Conservation (phyloP, 1,284 basidiomycete species). For the Boletus smithii region DNA sequence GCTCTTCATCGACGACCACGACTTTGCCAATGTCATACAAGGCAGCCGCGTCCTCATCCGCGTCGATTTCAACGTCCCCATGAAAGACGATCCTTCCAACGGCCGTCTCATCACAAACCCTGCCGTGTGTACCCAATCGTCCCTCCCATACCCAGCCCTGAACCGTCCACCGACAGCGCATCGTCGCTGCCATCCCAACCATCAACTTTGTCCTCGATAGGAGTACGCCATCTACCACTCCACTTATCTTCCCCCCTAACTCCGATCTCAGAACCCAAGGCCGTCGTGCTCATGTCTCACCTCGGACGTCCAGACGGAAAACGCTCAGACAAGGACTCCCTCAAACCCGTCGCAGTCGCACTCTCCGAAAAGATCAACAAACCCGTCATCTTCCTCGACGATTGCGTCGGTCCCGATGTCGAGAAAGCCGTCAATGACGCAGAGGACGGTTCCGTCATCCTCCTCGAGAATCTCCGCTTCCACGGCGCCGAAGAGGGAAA, state of each 20-base stretch:
- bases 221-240: conserved; percentile 44
- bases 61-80: conserved; percentile 98
- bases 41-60: conserved; percentile 93
- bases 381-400: conserved; percentile 78
- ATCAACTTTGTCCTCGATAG: conserved; percentile 93
- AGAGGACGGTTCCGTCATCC: conserved; percentile 76
- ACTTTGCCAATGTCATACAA: conserved; percentile 57
- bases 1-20: conserved; percentile 86
- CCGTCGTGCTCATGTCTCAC: conserved; percentile 95
- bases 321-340: conserved; percentile 85
- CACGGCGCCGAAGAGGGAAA: conserved; percentile 99
- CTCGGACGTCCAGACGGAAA: conserved; percentile 97
- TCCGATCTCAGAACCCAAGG: conserved; percentile 65
- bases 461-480: conserved; percentile 98
- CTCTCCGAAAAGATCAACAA: conserved; percentile 46
- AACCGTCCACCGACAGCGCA: conserved; percentile 59
- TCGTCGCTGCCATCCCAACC: conserved; percentile 94
- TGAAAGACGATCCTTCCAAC: conserved; percentile 43
- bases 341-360: conserved; percentile 80
- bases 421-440: conserved; percentile 77
- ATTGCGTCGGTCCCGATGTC: conserved; percentile 85
- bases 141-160: not conserved
- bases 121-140: conserved; percentile 59
- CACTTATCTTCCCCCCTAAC: not conserved
- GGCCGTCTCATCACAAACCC: conserved; percentile 94